A percentile compares a stretch with the other conserved stretches of the same genome.
Conservation (phyloP, 1,284 basidiomycete genomes). For the Tausonia pullulans region DNA sequence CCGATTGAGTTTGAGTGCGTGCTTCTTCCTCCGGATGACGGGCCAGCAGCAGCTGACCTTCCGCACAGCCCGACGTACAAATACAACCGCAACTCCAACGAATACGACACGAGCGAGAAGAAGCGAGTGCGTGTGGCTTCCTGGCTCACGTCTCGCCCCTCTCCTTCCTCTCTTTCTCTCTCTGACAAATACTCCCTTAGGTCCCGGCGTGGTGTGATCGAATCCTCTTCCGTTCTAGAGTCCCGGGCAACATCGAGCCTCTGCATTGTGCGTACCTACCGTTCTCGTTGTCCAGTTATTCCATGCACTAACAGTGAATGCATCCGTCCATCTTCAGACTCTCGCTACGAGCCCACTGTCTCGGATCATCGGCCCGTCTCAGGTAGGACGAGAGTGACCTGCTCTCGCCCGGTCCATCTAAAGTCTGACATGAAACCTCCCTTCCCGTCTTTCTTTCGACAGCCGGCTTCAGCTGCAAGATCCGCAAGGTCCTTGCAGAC, state of each 20-base stretch:
- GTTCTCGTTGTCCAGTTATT: background rate
- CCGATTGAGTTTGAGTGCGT: constrained; percentile 52
- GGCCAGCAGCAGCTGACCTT: background rate
- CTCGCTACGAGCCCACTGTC: constrained; percentile 68
- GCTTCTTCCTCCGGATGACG: background rate
- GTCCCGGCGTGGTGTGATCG: constrained; percentile 70
- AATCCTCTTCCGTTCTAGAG: constrained; percentile 65
- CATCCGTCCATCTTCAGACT: constrained; percentile 31
- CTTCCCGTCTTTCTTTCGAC: too few species aligned
- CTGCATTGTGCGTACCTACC: constrained; percentile 39
- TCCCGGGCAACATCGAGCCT: constrained; percentile 46
- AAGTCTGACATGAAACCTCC: too few species aligned
- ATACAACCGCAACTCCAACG: constrained; percentile 65
- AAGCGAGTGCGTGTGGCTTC: constrained; percentile 51
- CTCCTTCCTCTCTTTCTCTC: background rate
- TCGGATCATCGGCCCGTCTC: constrained; percentile 80
- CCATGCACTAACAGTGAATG: background rate
- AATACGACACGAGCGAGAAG: constrained; percentile 84
- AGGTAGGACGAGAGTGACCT: too few species aligned
- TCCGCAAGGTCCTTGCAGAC: constrained; percentile 2
- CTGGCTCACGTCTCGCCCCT: background rate
- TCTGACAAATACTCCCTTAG: too few species aligned
- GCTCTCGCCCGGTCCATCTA: constrained; percentile 64
- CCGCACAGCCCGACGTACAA: constrained; percentile 74
- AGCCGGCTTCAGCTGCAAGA: constrained; percentile 5